Evolutionary conservation across 2,329 filamentous ascomycete species (phyloP).

Genomic region (Tolypocladium ophioglossoides): DNA sequence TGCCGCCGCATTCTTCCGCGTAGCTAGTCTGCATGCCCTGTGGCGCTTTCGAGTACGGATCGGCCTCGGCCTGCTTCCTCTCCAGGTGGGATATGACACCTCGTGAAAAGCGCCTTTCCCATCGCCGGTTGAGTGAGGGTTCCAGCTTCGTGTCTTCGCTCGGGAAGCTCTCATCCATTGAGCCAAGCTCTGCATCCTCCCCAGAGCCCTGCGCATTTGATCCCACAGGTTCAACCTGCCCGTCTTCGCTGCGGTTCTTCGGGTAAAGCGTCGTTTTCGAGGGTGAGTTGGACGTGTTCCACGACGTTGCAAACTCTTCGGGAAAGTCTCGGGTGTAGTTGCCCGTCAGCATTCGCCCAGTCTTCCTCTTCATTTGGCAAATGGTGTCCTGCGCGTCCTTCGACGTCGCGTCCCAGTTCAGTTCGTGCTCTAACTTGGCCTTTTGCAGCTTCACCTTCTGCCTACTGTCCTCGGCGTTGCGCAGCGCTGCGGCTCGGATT

Average conservation of each 20-base stretch:
- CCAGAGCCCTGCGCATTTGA: background rate
- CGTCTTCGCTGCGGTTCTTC: slow-evolving; percentile 3
- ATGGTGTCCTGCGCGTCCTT: slow-evolving; percentile 2
- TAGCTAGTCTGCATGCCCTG: slow-evolving; percentile 39
- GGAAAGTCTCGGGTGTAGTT: slow-evolving; percentile 41
- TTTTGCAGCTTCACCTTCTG: slow-evolving; percentile 7
- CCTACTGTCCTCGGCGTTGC: slow-evolving; percentile 13
- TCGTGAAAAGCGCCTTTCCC: background rate
- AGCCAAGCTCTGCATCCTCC: slow-evolving; percentile 21
- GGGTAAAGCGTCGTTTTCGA: slow-evolving; percentile 15
- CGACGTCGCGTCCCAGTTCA: slow-evolving; percentile 4
- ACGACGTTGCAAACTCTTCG: slow-evolving; percentile 36
- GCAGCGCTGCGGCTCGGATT: slow-evolving; percentile 19
- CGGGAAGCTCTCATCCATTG: slow-evolving; percentile 32
- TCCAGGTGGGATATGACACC: slow-evolving; percentile 2
- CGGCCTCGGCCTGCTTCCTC: slow-evolving; percentile 12
- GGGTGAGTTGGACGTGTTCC: slow-evolving; percentile 21
- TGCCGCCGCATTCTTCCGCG: slow-evolving; percentile 28
- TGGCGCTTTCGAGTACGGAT: slow-evolving; percentile 32
- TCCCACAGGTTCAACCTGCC: background rate
- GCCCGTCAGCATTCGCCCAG: slow-evolving; percentile 25
- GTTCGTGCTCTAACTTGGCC: slow-evolving; percentile 6
- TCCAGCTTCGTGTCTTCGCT: slow-evolving; percentile 14
- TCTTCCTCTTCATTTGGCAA: background rate
- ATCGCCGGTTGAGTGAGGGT: slow-evolving; percentile 17